Percentiles rank a stretch among this genome's conserved stretches.
These are phyloP conservation scores for Oryza glaberrima DNA, from an alignment of 176 grass and related monocot species.

Conservation along the genomic window DNA sequence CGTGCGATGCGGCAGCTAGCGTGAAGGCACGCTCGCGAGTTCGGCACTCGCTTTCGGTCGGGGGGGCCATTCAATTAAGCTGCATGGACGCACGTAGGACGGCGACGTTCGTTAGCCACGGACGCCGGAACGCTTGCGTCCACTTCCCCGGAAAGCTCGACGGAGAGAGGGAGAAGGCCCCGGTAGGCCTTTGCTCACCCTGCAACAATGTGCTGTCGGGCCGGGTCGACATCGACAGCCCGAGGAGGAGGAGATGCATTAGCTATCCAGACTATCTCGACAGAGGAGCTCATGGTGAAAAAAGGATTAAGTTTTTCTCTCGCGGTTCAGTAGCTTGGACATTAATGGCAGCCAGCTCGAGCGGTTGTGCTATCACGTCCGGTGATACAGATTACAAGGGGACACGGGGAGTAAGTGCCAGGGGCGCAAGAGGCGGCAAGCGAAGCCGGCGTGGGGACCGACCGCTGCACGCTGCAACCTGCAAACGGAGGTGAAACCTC, in stretches of 20 bases:
- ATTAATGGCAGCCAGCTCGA: neutral
- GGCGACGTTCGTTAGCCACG: conserved; percentile 37
- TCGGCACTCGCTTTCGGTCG: conserved; percentile 37
- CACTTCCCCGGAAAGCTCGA: conserved; percentile 35
- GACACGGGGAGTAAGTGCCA: conserved; percentile 35
- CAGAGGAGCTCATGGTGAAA: neutral
- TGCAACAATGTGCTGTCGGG: conserved; percentile 30
- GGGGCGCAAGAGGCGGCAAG: conserved; percentile 21
- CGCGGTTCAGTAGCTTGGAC: neutral
- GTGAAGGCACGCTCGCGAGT: conserved; percentile 35
- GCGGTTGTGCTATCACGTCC: conserved; percentile 29
- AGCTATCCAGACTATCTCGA: neutral
- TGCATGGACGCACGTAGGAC: conserved; percentile 42
- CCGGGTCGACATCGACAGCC: neutral
- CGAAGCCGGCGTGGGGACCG: conserved; percentile 29
- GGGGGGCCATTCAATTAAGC: neutral
- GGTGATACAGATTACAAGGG: neutral
- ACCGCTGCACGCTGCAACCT: conserved; percentile 28
- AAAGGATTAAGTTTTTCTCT: neutral
- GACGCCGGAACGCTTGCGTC: conserved; percentile 7
- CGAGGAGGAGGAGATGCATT: neutral
- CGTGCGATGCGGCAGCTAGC: conserved; percentile 44
- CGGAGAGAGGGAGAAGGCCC: neutral
- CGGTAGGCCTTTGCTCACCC: neutral
- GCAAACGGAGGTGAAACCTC: conserved; percentile 16